Conservation (phyloP, 768 basidiomycete species). For the Fomitopsis pulvina region DNA sequence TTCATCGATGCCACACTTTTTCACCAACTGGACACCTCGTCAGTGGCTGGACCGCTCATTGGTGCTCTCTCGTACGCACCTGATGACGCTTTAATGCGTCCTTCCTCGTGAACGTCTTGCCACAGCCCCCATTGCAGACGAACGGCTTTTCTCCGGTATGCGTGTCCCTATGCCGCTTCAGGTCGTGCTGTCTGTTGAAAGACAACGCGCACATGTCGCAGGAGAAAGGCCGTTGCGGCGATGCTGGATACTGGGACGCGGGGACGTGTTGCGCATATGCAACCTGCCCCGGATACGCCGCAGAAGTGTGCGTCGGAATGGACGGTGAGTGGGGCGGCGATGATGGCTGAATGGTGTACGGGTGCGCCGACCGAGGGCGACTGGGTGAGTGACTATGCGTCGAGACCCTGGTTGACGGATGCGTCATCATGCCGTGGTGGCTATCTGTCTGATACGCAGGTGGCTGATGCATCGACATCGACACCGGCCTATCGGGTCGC, state of each 20-base stretch:
- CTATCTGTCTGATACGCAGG: slow-evolving; percentile 11
- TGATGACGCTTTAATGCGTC: slow-evolving; percentile 85
- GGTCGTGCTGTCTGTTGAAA: slow-evolving; percentile 81
- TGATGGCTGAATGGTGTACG: slow-evolving; percentile 17
- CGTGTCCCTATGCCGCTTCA: slow-evolving; percentile 79
- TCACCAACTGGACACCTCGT: slow-evolving; percentile 48
- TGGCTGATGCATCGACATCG: slow-evolving; percentile 13
- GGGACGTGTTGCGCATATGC: slow-evolving; percentile 16
- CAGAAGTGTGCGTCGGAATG: slow-evolving; percentile 10
- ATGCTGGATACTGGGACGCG: slow-evolving; percentile 29
- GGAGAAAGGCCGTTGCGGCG: slow-evolving; percentile 32
- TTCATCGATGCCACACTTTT: slow-evolving; percentile 70
- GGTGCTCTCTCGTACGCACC: slow-evolving; percentile 31
- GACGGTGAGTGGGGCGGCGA: slow-evolving; percentile 16
- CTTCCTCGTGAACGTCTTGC: slow-evolving; percentile 83
- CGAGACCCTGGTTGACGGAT: not conserved
- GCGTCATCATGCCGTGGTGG: slow-evolving; percentile 5
- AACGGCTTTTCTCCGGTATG: slow-evolving; percentile 85
- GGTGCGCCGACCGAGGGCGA: slow-evolving; percentile 11
- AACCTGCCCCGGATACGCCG: slow-evolving; percentile 18
- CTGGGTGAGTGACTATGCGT: slow-evolving; percentile 11
- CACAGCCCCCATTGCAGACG: slow-evolving; percentile 76
- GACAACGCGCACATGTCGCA: slow-evolving; percentile 64
- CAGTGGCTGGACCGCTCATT: slow-evolving; percentile 19
- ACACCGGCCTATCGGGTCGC: slow-evolving; percentile 12